Conservation (phyloP, 768 basidiomycete genomes). For the Macrocybe gigantea region DNA sequence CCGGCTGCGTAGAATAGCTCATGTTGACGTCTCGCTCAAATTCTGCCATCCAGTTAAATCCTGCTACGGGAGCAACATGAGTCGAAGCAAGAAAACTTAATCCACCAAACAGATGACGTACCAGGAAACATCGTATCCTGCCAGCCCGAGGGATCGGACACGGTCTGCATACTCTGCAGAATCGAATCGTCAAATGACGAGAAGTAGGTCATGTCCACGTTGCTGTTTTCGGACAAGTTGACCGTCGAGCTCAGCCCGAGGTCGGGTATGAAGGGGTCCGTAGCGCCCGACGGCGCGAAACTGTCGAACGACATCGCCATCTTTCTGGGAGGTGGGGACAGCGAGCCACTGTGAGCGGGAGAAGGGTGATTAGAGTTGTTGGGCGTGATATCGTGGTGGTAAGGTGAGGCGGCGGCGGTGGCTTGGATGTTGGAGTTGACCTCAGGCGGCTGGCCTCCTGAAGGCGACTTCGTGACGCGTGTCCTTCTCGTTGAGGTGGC, state of each 20-base stretch:
- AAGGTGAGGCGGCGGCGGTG: slow-evolving; percentile 16
- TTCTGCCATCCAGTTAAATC: slow-evolving; percentile 33
- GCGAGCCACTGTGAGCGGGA: slow-evolving; percentile 33
- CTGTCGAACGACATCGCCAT: slow-evolving; percentile 41
- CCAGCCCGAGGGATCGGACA: slow-evolving; percentile 50
- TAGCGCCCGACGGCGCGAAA: slow-evolving; percentile 36
- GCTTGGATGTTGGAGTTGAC: slow-evolving; percentile 11
- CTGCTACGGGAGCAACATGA: slow-evolving; percentile 11
- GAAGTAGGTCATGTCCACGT: slow-evolving; percentile 28
- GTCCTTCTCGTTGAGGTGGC: slow-evolving; percentile 6
- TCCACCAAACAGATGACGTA: slow-evolving; percentile 20
- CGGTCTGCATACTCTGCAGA: slow-evolving; percentile 54
- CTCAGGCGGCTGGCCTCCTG: slow-evolving; percentile 13
- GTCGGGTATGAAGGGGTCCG: slow-evolving; percentile 35
- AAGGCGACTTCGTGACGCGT: slow-evolving; percentile 9
- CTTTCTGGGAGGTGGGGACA: slow-evolving; percentile 41
- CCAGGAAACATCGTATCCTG: slow-evolving; percentile 50
- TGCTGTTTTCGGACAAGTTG: slow-evolving; percentile 12
- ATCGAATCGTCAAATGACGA: slow-evolving; percentile 58
- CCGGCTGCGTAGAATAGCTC: slow-evolving; percentile 12
- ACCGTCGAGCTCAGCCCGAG: slow-evolving; percentile 9
- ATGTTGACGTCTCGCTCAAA: slow-evolving; percentile 35
- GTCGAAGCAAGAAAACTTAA: background rate
- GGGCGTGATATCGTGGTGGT: no score
- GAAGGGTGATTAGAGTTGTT: slow-evolving; percentile 24